Percentiles rank a stretch among this genome's conserved stretches.
These are phyloP conservation scores for Dryadomyces quercivorus DNA, from an alignment of 2,329 filamentous ascomycete species.

Conservation along the genomic window DNA sequence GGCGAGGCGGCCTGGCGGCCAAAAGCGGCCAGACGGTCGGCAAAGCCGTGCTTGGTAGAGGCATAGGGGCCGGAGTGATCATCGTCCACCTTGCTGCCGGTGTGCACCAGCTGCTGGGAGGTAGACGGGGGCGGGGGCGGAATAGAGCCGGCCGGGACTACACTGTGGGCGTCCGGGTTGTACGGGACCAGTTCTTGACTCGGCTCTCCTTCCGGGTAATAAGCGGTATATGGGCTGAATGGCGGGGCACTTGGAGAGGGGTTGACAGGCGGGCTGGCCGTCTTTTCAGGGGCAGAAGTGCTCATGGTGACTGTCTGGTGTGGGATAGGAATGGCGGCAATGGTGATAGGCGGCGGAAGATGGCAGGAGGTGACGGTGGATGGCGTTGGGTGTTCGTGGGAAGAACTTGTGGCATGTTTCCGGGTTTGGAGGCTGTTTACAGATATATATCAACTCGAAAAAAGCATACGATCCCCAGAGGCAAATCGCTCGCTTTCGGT, in stretches of 20 bases:
- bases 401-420: neutral
- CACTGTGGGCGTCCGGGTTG: neutral
- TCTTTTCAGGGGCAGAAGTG: neutral
- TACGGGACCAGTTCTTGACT: constrained; percentile 7
- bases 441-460: too few relatives aligned
- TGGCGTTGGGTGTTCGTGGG: neutral
- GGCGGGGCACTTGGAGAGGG: too few relatives aligned
- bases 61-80: neutral
- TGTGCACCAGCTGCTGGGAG: neutral
- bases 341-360: neutral
- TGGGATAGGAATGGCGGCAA: neutral
- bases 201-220: neutral
- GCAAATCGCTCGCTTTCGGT: too few relatives aligned
- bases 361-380: too few relatives aligned
- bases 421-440: too few relatives aligned
- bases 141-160: neutral
- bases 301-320: neutral
- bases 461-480: too few relatives aligned
- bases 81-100: neutral
- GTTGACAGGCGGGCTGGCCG: neutral
- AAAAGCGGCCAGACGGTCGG: constrained; percentile 19
- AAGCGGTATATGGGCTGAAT: constrained; percentile 10
- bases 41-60: constrained; percentile 13
- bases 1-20: constrained; percentile 48
- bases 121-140: neutral